Evolutionary conservation across 2,329 filamentous ascomycete genomes (phyloP).

Genomic region (Curvularia sp.): DNA sequence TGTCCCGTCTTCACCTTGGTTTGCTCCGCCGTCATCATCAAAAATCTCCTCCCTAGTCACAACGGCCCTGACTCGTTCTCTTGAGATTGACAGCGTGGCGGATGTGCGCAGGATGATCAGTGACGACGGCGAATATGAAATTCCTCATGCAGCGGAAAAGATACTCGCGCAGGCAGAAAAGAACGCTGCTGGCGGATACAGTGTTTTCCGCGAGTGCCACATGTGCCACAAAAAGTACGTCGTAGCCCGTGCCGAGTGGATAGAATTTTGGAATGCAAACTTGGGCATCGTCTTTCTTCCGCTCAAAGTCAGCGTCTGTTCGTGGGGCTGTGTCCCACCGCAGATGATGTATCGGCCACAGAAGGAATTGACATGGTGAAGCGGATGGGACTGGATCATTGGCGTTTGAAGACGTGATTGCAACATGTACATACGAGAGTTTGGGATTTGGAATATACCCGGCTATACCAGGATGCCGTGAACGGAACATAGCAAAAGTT

Average conservation of each 20-base stretch:
- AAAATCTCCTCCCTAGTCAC: constrained; percentile 28
- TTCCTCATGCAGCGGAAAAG: constrained; percentile 16
- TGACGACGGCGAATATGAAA: constrained; percentile 10
- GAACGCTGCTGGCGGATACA: constrained; percentile 24
- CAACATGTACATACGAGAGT: background rate
- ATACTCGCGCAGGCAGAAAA: constrained; percentile 27
- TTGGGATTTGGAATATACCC: background rate
- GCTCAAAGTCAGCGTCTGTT: constrained; percentile 40
- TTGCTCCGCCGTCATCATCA: constrained; percentile 21
- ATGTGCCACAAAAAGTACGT: constrained; percentile 38
- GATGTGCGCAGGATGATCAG: constrained; percentile 10
- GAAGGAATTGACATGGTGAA: constrained; percentile 14
- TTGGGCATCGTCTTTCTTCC: constrained; percentile 23
- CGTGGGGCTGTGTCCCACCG: constrained; percentile 43
- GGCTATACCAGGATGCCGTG: background rate
- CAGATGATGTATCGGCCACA: constrained; percentile 24
- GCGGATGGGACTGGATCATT: background rate
- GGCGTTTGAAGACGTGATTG: background rate
- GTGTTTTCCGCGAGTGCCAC: constrained; percentile 36
- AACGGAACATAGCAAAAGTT: background rate
- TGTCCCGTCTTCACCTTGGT: constrained; percentile 25
- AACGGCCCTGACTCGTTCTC: constrained; percentile 22
- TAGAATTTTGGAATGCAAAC: constrained; percentile 39
- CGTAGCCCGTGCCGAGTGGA: constrained; percentile 42
- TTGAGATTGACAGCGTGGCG: constrained; percentile 4